phyloP scores from a whole-genome alignment of 2,329 filamentous ascomycete genomes.

The Epichloe uncinata region DNA sequence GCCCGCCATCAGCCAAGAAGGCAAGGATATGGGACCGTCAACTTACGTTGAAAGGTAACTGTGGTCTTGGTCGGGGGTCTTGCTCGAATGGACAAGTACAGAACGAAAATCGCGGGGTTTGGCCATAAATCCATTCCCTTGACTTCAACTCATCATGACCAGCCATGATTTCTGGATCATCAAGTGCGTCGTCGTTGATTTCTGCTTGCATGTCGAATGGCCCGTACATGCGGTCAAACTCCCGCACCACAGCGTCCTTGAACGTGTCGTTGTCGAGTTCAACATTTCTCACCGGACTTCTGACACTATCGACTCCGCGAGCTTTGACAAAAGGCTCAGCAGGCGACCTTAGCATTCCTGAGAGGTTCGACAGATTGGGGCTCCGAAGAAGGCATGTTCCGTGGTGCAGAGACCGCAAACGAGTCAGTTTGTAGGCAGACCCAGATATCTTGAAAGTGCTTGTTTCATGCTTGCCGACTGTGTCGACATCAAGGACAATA shows the following conservation, averaged over 20 bases:
- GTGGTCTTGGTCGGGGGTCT: conserved; percentile 42
- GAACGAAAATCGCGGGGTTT: conserved; percentile 75
- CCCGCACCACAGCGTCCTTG: conserved; percentile 41
- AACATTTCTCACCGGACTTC: conserved; percentile 72
- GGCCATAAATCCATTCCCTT: conserved; percentile 64
- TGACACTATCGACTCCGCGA: conserved; percentile 81
- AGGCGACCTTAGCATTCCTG: conserved; percentile 61
- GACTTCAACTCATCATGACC: conserved; percentile 33
- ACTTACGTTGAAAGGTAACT: conserved; percentile 32
- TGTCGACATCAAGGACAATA: conserved; percentile 56
- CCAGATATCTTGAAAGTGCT: conserved; percentile 69
- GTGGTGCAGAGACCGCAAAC: conserved; percentile 73
- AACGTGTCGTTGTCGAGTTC: conserved; percentile 36
- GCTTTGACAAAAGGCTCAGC: conserved; percentile 64
- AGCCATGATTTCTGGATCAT: conserved; percentile 33
- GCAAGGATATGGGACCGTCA: too few species aligned
- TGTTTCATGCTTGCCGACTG: conserved; percentile 5
- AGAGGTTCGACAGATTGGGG: conserved; percentile 58
- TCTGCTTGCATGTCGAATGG: conserved; percentile 18
- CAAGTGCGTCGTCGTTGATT: conserved; percentile 37
- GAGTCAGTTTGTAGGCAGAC: conserved; percentile 87
- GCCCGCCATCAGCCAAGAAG: not conserved
- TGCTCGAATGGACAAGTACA: conserved; percentile 46
- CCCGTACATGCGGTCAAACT: conserved; percentile 58
- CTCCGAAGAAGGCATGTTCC: conserved; percentile 77